These are phyloP conservation scores for Plasmodium knowlesi DNA, from an alignment of 169 alveolate genomes.

Conservation along the genomic window DNA sequence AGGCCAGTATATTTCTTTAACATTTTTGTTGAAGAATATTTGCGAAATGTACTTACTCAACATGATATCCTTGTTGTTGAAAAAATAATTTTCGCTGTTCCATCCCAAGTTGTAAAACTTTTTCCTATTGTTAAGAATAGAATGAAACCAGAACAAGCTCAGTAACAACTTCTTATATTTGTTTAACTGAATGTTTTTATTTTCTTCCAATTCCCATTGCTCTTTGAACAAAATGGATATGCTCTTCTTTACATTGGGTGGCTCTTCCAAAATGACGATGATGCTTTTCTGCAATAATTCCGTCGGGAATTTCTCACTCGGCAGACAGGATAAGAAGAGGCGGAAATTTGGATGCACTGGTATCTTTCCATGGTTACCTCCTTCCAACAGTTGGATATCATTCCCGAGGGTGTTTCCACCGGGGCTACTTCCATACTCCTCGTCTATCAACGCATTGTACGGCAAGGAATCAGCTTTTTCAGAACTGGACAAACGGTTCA, in stretches of 20 bases:
- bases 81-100: constrained; percentile 91
- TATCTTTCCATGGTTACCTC: constrained; percentile 71
- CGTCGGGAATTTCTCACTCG: constrained; percentile 95
- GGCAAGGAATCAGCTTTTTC: not conserved
- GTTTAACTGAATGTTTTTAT: constrained; percentile 39
- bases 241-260: constrained; percentile 77
- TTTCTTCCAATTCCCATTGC: constrained; percentile 77
- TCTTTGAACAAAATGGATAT: constrained; percentile 63
- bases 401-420: not conserved
- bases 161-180: constrained; percentile 83
- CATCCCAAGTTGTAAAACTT: constrained; percentile 93
- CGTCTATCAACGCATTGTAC: constrained; percentile 11
- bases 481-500: not conserved
- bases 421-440: not conserved
- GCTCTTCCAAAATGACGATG: constrained; percentile 96
- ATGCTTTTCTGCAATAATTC: constrained; percentile 94
- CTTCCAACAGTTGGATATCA: constrained; percentile 26
- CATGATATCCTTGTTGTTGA: constrained; percentile 89
- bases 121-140: constrained; percentile 90
- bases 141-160: constrained; percentile 94
- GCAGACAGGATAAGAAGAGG: constrained; percentile 94
- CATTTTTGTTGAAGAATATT: constrained; percentile 58
- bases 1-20: constrained; percentile 74
- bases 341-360: constrained; percentile 93
- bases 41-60: constrained; percentile 57